Evolutionary conservation across 2,329 filamentous ascomycete genomes (phyloP).

Genomic region (Nemania serpens): DNA sequence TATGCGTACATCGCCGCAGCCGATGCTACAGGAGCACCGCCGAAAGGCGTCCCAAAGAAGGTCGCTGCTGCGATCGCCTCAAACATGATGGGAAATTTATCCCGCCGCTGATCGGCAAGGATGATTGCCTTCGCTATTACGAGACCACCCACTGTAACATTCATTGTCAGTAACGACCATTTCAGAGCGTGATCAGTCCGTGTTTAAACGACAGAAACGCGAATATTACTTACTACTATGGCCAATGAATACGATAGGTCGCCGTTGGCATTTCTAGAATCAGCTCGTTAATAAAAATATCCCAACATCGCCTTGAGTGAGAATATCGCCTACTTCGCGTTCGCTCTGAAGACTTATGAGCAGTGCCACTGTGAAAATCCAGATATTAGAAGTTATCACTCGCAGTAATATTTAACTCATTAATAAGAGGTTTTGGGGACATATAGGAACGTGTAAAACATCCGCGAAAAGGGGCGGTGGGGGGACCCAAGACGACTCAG

Average conservation of each 20-base stretch:
- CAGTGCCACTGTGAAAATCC: constrained; percentile 33
- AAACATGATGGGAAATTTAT: constrained; percentile 47
- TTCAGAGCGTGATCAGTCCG: neutral
- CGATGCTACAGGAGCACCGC: constrained; percentile 45
- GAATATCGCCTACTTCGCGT: constrained; percentile 40
- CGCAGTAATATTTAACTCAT: neutral
- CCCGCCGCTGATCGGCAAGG: constrained; percentile 43
- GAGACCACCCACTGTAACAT: constrained; percentile 45
- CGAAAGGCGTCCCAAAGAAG: constrained; percentile 50
- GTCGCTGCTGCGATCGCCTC: constrained; percentile 47
- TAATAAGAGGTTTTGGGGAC: too few relatives aligned
- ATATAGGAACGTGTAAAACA: too few relatives aligned
- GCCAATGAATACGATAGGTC: constrained; percentile 50
- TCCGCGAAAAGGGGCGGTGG: too few relatives aligned
- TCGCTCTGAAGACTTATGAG: constrained; percentile 43
- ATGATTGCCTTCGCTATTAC: constrained; percentile 48
- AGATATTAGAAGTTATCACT: neutral
- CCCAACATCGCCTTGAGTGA: neutral
- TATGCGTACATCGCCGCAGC: constrained; percentile 45
- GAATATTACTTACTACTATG: constrained; percentile 41
- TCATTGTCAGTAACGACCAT: neutral
- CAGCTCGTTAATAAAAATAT: constrained; percentile 5
- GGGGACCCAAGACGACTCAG: neutral
- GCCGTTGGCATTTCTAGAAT: constrained; percentile 37
- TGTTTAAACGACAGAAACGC: neutral